Evolutionary conservation across 2,329 filamentous ascomycete species (phyloP).

Genomic region (Sporothrix dimorphospora): DNA sequence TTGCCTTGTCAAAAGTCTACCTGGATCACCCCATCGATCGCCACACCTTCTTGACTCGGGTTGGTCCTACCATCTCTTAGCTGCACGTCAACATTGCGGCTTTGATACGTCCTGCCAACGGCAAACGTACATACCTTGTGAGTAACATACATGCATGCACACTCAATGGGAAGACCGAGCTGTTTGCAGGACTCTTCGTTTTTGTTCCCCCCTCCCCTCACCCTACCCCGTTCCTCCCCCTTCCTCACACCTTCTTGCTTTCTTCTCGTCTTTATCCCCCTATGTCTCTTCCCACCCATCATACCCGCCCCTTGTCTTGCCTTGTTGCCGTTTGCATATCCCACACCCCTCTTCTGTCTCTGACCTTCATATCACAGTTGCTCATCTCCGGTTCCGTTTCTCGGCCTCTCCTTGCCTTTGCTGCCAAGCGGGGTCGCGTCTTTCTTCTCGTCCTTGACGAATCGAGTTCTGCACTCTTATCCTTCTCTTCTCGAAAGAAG

Average conservation of each 20-base stretch:
- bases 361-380: slow-evolving; percentile 28
- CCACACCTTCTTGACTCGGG: slow-evolving; percentile 37
- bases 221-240: neutral
- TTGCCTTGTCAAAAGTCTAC: slow-evolving; percentile 36
- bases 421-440: slow-evolving; percentile 47
- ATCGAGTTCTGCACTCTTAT: slow-evolving; percentile 51
- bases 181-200: neutral
- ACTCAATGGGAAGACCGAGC: neutral
- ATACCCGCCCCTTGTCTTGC: slow-evolving; percentile 20
- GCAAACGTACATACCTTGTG: slow-evolving; percentile 10
- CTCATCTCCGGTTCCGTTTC: slow-evolving; percentile 34
- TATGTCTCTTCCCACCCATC: neutral
- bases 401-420: slow-evolving; percentile 39
- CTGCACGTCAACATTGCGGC: slow-evolving; percentile 33
- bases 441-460: slow-evolving; percentile 42
- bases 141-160: neutral
- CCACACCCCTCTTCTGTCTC: slow-evolving; percentile 24
- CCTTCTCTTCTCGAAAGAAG: slow-evolving; percentile 43
- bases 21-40: slow-evolving; percentile 42
- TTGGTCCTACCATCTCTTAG: slow-evolving; percentile 35
- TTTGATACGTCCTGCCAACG: slow-evolving; percentile 7
- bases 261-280: neutral
- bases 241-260: neutral
- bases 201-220: neutral
- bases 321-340: slow-evolving; percentile 24